Percentiles rank a stretch among this genome's conserved stretches.
These are phyloP conservation scores for Clonostachys sp. DNA, from an alignment of 2,329 filamentous ascomycete species.

Conservation along the genomic window DNA sequence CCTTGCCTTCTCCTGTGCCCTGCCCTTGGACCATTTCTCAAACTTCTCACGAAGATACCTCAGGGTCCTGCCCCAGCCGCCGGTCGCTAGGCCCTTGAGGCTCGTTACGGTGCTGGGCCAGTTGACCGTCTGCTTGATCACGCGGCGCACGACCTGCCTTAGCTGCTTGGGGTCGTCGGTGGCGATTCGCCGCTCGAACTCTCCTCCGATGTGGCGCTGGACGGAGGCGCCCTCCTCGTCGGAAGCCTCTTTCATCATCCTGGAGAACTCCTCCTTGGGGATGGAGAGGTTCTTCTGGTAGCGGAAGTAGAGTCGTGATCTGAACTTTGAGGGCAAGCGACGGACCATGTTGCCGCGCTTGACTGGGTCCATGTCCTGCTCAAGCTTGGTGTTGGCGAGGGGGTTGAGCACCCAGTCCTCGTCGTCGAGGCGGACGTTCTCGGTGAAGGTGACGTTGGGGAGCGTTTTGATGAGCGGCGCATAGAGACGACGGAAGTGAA, in stretches of 20 bases:
- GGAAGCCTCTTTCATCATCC: slow-evolving; percentile 73
- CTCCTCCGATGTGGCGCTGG: slow-evolving; percentile 70
- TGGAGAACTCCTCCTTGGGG: slow-evolving; percentile 75
- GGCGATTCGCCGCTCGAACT: slow-evolving; percentile 83
- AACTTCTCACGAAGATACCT: slow-evolving; percentile 82
- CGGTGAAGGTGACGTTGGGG: slow-evolving; percentile 78
- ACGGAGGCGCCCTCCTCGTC: slow-evolving; percentile 68
- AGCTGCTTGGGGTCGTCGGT: slow-evolving; percentile 62
- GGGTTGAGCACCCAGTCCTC: slow-evolving; percentile 32
- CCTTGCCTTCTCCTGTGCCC: slow-evolving; percentile 12
- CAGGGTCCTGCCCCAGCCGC: slow-evolving; percentile 64
- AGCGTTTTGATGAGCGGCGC: slow-evolving; percentile 83
- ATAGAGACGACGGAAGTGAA: slow-evolving; percentile 89
- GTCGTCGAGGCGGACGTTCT: slow-evolving; percentile 37
- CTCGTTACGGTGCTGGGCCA: slow-evolving; percentile 92
- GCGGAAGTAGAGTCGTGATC: slow-evolving; percentile 86
- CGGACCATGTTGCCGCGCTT: slow-evolving; percentile 96
- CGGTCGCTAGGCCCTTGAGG: slow-evolving; percentile 77
- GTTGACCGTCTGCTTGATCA: slow-evolving; percentile 81
- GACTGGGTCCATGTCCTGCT: slow-evolving; percentile 88
- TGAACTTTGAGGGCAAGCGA: slow-evolving; percentile 80
- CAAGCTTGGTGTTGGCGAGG: slow-evolving; percentile 60
- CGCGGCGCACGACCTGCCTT: slow-evolving; percentile 63
- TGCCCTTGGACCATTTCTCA: slow-evolving; percentile 53
- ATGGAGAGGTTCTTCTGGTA: slow-evolving; percentile 91